Evolutionary conservation across 192 early-diverging fungal species (phyloP).

Genomic region (Linnemannia hyalina): DNA sequence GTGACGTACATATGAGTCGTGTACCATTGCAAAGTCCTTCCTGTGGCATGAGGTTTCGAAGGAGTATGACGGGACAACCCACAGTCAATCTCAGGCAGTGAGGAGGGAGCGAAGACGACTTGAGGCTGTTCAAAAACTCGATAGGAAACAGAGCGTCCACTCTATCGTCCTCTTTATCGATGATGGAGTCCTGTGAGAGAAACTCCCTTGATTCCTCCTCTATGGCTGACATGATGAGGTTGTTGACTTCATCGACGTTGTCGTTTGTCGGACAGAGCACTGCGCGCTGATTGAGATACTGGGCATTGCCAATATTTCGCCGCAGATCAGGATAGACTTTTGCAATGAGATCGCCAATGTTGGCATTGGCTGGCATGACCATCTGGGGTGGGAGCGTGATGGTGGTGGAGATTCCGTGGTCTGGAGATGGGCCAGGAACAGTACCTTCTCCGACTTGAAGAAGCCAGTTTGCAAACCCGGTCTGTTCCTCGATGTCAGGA

Average conservation of each 20-base stretch:
- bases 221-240: too few species aligned
- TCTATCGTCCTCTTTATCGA: too few species aligned
- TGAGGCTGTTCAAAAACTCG: too few species aligned
- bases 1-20: background rate
- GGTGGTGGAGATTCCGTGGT: background rate
- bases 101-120: too few species aligned
- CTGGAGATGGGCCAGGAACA: background rate
- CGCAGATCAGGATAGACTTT: constrained; percentile 19
- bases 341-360: background rate
- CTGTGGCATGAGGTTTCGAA: background rate
- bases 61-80: too few species aligned
- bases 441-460: constrained; percentile 13
- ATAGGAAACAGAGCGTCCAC: too few species aligned
- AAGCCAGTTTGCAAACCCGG: constrained; percentile 18
- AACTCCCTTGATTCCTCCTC: too few species aligned
- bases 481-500: too few species aligned
- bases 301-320: background rate
- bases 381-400: constrained; percentile 17
- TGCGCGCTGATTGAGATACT: constrained; percentile 5
- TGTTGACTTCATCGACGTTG: constrained; percentile 35
- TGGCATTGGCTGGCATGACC: constrained; percentile 14
- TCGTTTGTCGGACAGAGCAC: constrained; percentile 31
- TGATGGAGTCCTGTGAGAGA: too few species aligned
- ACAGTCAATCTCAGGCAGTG: too few species aligned
- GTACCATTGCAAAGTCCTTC: constrained; percentile 26